Conservation (phyloP, 2,329 filamentous ascomycete genomes). For the Colletotrichum euphorbiae region DNA sequence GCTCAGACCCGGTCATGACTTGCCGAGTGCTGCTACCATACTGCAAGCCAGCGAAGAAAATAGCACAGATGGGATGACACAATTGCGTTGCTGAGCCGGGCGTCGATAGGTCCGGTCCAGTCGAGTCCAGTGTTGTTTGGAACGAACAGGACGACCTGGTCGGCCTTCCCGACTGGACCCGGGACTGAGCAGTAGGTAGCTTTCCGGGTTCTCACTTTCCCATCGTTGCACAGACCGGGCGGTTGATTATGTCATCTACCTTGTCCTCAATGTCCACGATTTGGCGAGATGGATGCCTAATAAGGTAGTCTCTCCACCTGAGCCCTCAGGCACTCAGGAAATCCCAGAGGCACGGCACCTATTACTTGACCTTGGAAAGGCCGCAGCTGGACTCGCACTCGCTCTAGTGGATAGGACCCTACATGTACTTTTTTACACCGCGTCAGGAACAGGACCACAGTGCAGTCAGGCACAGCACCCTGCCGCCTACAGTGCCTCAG, state of each 20-base stretch:
- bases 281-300: constrained; percentile 7
- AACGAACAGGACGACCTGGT: constrained; percentile 13
- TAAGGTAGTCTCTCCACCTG: not conserved
- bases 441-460: not conserved
- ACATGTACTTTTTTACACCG: too few species aligned
- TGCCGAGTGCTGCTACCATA: not conserved
- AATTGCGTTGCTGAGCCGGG: not conserved
- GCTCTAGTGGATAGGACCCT: not conserved
- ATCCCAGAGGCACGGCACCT: not conserved
- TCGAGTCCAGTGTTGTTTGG: not conserved
- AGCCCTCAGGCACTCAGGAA: constrained; percentile 5
- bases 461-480: not conserved
- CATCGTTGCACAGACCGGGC: constrained; percentile 14
- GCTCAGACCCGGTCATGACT: not conserved
- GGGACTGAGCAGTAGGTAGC: too few species aligned
- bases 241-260: constrained; percentile 13
- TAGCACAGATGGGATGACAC: constrained; percentile 23
- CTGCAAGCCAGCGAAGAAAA: constrained; percentile 3
- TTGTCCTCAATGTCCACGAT: not conserved
- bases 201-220: constrained; percentile 35
- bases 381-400: constrained; percentile 11
- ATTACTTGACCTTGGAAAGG: not conserved
- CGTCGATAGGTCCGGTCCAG: too few species aligned
- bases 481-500: not conserved
- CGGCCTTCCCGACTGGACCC: constrained; percentile 3